Evolutionary conservation across 495 filamentous ascomycete species (phyloP), one percentile per base, ranked within the genome.

Genomic region (Neurospora sp.): DNA sequence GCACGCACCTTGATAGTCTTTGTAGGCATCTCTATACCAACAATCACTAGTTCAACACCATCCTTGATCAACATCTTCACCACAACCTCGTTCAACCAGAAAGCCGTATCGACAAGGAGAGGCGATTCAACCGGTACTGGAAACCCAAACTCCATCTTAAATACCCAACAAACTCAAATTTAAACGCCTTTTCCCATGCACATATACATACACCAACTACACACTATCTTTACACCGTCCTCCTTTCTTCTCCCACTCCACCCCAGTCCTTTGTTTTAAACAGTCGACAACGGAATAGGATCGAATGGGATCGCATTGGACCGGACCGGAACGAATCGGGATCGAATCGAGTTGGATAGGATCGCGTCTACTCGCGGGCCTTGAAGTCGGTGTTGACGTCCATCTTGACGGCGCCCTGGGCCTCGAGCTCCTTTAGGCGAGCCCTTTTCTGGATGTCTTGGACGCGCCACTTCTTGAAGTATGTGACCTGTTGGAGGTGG

Each of bases 391-490:
- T 73, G 18, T 73, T 71, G 10, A 84, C 76, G 18, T 80, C 79
- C 81, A 93, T 86, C 78, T 87, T 78, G 73, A 88, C 85, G 37
- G 91, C 95, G 74, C 93, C 93, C 80, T 97, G 92, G 35, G 88
- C 89, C 80, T 93, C 88, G 73, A 99, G 87, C 75, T 88, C 88
- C 81, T 91, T 90, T 42, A 98, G 82, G 59, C 91, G 91, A 81
- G 90, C 85, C 74, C 92, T 91, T 79, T 93, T 92, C 72, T 97
- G 92, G 77, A 90, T 87, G 72, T 98, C 94, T 85, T 96, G 94
- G 46, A 98, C 93, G 73, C 96, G 86, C 82, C 93, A 90, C 80
- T 97, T 92, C 82, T 98, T 97, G 86, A 99, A 99, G 82, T 99
- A 97, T 82, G 92, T 92, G 72, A 98, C 93, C 95, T 98, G 77